Evolutionary conservation across 768 basidiomycete genomes (phyloP).

Genomic region (Udeniomyces megalosporus): DNA sequence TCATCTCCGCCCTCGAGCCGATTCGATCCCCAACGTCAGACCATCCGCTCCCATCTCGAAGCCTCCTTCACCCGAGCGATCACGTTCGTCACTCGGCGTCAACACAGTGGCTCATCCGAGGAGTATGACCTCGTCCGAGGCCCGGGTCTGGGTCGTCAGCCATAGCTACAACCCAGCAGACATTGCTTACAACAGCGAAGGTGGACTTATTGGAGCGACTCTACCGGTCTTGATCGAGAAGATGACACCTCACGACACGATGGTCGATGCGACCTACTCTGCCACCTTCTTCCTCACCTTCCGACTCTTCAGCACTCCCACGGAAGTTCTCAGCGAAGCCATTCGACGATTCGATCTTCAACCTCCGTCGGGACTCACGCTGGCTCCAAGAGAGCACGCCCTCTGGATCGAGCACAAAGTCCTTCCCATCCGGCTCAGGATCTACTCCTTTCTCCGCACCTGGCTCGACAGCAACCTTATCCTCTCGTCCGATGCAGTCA

Average conservation of each 20-base stretch:
- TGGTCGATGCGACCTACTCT: slow-evolving; percentile 66
- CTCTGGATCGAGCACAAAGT: slow-evolving; percentile 74
- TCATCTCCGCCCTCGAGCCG: not conserved
- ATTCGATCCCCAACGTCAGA: not conserved
- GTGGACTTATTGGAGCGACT: slow-evolving; percentile 77
- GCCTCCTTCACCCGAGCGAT: too few relatives aligned
- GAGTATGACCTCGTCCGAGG: slow-evolving; percentile 32
- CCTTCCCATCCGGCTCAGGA: slow-evolving; percentile 72
- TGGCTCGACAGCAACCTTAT: slow-evolving; percentile 92
- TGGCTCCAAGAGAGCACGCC: slow-evolving; percentile 38
- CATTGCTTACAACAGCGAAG: slow-evolving; percentile 78
- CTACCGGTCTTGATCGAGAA: slow-evolving; percentile 82
- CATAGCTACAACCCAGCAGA: slow-evolving; percentile 69
- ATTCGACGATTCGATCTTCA: slow-evolving; percentile 65
- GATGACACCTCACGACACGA: slow-evolving; percentile 82
- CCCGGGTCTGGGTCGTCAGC: slow-evolving; percentile 31
- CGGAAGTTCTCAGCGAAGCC: slow-evolving; percentile 56
- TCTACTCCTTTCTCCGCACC: slow-evolving; percentile 80
- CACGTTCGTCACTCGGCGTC: not conserved
- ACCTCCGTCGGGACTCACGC: slow-evolving; percentile 23
- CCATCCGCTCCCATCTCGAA: not conserved
- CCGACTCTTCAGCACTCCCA: slow-evolving; percentile 68
- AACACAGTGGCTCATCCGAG: not conserved
- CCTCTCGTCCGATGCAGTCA: slow-evolving; percentile 50
- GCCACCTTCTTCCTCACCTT: slow-evolving; percentile 92